phyloP scores from a whole-genome alignment of 176 grass and related monocot genomes.

The Puccinellia tenuiflora region DNA sequence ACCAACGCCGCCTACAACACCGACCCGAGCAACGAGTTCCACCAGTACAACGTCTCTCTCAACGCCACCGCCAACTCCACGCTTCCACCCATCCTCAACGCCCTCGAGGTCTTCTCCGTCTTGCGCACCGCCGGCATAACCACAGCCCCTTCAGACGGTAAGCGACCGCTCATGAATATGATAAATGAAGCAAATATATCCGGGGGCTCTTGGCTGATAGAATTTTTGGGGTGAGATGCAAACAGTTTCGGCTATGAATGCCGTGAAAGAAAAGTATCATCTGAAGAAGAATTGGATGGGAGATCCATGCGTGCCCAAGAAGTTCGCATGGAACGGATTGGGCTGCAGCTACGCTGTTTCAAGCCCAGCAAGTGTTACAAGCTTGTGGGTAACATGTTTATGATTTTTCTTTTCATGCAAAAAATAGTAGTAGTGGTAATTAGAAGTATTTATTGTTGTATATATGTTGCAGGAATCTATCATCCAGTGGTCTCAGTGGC shows the following conservation, averaged over 20 bases:
- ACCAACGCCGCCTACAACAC: background rate
- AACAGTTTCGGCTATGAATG: conserved; percentile 38
- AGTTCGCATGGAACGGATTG: conserved; percentile 46
- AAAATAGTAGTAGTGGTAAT: background rate
- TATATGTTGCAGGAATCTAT: conserved; percentile 40
- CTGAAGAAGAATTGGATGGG: conserved; percentile 56
- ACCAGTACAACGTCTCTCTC: background rate
- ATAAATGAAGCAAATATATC: background rate
- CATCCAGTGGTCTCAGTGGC: conserved; percentile 44
- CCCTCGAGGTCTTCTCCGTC: background rate
- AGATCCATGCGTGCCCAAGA: conserved; percentile 51
- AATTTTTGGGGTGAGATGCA: background rate
- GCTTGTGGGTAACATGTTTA: conserved; percentile 20
- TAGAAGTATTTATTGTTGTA: background rate
- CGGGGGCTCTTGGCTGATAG: background rate
- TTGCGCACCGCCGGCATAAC: background rate
- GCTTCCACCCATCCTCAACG: background rate
- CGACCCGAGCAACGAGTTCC: background rate
- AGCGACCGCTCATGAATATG: background rate
- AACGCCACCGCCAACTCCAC: background rate
- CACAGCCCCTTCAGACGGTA: background rate
- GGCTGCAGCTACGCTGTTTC: conserved; percentile 50
- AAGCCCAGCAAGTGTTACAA: conserved; percentile 39
- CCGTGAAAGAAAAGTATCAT: conserved; percentile 38
- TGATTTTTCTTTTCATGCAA: background rate